These are phyloP conservation scores for Annulohypoxylon maeteangense DNA, from an alignment of 495 filamentous ascomycete species.

Conservation along the genomic window DNA sequence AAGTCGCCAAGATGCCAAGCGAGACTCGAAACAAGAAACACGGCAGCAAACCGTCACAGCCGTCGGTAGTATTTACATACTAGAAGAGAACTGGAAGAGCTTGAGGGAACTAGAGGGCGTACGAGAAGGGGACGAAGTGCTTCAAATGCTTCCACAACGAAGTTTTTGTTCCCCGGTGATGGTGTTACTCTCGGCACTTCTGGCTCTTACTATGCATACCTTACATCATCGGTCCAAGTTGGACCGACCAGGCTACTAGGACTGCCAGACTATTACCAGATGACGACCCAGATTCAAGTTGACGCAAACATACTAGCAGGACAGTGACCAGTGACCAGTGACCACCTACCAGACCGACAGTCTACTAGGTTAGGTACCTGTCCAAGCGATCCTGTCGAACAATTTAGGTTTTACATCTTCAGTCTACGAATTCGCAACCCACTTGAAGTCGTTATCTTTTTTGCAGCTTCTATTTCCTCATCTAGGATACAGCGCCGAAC, in stretches of 20 bases:
- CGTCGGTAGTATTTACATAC: slow-evolving; percentile 8
- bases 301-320: not conserved
- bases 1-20: slow-evolving; percentile 42
- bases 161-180: slow-evolving; percentile 14
- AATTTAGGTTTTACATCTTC: slow-evolving; percentile 1
- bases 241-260: not conserved
- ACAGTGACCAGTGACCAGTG: not conserved
- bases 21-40: slow-evolving; percentile 41
- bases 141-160: slow-evolving; percentile 26
- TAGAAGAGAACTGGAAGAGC: not conserved
- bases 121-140: slow-evolving; percentile 10
- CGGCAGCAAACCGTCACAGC: slow-evolving; percentile 22
- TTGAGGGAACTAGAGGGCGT: not conserved
- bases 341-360: not conserved
- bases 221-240: not conserved
- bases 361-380: not conserved
- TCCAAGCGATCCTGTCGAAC: not conserved
- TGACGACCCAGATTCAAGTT: not conserved
- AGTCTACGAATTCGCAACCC: not conserved
- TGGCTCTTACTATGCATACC: not conserved
- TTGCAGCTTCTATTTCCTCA: slow-evolving; percentile 1
- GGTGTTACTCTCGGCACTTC: slow-evolving; percentile 23
- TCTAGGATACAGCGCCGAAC: not conserved
- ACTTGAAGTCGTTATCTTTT: not conserved
- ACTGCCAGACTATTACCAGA: not conserved